Conservation (phyloP, 148 eudicot species). For the Camellia japonica region DNA sequence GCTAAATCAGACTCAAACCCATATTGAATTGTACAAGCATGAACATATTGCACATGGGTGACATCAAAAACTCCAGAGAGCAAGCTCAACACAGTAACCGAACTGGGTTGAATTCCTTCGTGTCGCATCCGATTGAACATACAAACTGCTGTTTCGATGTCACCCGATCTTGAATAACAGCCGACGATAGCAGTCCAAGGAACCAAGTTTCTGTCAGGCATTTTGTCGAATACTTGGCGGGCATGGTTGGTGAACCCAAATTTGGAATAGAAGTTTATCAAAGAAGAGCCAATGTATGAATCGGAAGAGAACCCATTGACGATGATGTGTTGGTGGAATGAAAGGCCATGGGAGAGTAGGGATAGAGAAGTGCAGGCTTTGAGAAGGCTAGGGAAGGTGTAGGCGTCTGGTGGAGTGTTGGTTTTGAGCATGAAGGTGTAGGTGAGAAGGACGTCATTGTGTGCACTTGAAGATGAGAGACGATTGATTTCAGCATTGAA, state of each 20-base stretch:
- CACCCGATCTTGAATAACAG: conserved; percentile 51
- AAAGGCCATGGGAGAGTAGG: conserved; percentile 49
- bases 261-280: conserved; percentile 62
- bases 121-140: conserved; percentile 56
- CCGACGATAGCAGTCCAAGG: conserved; percentile 84
- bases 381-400: conserved; percentile 68
- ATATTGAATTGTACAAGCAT: conserved; percentile 38
- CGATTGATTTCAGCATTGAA: conserved; percentile 61
- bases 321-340: conserved; percentile 9
- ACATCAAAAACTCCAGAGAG: conserved; percentile 52
- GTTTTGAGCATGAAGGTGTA: conserved; percentile 59
- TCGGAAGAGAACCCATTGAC: conserved; percentile 50
- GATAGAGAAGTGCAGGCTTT: conserved; percentile 68
- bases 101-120: conserved; percentile 54
- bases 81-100: conserved; percentile 57
- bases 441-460: conserved; percentile 50
- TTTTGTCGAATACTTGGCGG: conserved; percentile 63
- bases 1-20: conserved; percentile 48
- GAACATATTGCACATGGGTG: conserved; percentile 45
- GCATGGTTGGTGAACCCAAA: conserved; percentile 44
- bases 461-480: conserved; percentile 47
- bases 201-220: conserved; percentile 65
- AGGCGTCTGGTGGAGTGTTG: conserved; percentile 55
- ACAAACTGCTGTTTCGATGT: conserved; percentile 33
- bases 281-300: conserved; percentile 61